Conservation (phyloP, 441 rosid genomes). For the Corymbia calophylla region DNA sequence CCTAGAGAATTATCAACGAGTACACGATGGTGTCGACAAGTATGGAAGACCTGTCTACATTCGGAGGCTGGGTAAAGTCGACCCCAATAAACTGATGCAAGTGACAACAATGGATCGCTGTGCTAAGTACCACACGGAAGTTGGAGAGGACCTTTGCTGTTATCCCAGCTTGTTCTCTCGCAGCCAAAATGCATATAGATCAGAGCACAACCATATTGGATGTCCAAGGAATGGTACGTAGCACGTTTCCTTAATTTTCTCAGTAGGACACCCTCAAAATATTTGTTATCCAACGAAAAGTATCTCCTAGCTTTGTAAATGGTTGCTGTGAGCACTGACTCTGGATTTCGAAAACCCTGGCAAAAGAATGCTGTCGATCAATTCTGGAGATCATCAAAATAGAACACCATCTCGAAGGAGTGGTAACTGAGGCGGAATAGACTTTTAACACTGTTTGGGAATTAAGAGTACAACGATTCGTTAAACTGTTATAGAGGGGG, state of each 20-base stretch:
- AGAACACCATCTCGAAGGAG: no score
- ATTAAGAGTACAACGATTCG: no score
- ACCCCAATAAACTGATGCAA: constrained; percentile 55
- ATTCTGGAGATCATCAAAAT: no score
- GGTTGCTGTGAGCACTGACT: no score
- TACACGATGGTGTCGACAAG: constrained; percentile 89
- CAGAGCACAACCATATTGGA: constrained; percentile 93
- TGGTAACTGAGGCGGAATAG: no score
- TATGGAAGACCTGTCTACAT: constrained; percentile 87
- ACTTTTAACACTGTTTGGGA: no score
- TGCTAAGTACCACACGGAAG: constrained; percentile 44
- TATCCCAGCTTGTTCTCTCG: constrained; percentile 80
- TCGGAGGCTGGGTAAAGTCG: constrained; percentile 76
- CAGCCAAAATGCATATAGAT: constrained; percentile 73
- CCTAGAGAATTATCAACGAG: constrained; percentile 78
- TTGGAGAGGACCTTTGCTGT: constrained; percentile 66
- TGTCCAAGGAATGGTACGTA: constrained; percentile 88
- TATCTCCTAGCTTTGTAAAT: no score
- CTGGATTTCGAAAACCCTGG: no score
- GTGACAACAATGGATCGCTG: constrained; percentile 53
- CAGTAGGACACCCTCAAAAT: background rate
- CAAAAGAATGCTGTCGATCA: no score
- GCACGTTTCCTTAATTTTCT: background rate
- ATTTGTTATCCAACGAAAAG: background rate
- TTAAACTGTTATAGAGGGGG: background rate